Percentiles rank a stretch among this genome's conserved stretches.
These are phyloP conservation scores for Stagonosporopsis rhizophila DNA, from an alignment of 2,329 filamentous ascomycete genomes.

Conservation along the genomic window DNA sequence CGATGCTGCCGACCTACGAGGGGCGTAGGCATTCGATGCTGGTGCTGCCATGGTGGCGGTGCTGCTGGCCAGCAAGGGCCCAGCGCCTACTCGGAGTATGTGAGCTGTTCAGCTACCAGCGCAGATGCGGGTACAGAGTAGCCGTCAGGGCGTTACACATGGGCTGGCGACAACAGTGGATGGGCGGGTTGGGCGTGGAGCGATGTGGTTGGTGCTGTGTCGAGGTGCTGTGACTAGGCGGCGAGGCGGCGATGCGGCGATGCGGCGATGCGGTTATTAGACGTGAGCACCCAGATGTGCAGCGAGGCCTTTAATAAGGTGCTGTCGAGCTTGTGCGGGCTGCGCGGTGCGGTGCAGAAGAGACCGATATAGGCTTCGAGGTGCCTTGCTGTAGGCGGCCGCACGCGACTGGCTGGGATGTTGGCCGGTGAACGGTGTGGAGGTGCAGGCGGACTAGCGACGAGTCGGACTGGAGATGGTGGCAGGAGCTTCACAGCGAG, in stretches of 20 bases:
- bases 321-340: conserved; percentile 2
- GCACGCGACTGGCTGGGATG: conserved; percentile 12
- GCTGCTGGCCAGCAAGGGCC: conserved; percentile 40
- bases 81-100: conserved; percentile 18
- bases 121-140: conserved; percentile 48
- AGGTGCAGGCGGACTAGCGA: conserved; percentile 15
- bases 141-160: conserved; percentile 50
- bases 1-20: conserved; percentile 48
- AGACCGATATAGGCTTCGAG: conserved; percentile 1
- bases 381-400: conserved; percentile 18
- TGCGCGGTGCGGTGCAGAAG: background rate
- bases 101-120: conserved; percentile 42
- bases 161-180: conserved; percentile 29
- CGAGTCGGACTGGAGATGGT: conserved; percentile 5
- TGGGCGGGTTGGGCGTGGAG: conserved; percentile 2
- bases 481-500: conserved; percentile 1
- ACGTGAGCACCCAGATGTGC: conserved; percentile 23
- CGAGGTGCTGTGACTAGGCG: conserved; percentile 14
- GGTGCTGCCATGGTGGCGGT: conserved; percentile 48
- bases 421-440: conserved; percentile 15
- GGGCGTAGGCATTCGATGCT: conserved; percentile 36
- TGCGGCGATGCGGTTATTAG: background rate
- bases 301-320: background rate
- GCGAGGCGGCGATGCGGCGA: background rate
- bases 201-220: conserved; percentile 15